Evolutionary conservation across 2,329 filamentous ascomycete genomes (phyloP), one percentile per base, ranked within the genome.

Genomic region (Sclerotinia sclerotiorum): DNA sequence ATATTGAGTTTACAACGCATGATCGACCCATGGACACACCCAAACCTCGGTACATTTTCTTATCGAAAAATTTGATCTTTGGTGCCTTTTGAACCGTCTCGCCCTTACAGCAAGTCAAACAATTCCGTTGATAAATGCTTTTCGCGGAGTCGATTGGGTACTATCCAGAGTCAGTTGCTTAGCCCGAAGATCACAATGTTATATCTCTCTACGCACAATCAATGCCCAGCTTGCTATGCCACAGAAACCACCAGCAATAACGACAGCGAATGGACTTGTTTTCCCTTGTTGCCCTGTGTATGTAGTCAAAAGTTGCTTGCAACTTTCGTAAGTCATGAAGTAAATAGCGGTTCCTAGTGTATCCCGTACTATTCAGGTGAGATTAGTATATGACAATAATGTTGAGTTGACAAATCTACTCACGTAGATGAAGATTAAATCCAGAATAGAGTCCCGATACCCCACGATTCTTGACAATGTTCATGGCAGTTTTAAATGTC

Each of bases 311-410:
- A 94, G 80, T 78, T 95, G 92, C 77, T 96, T 96, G 74, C 88
- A 87, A 77, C 90, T 93, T 79, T 96, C 92, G 78, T 96, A 96
- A 42, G 92, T 94, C 81, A 91, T 92, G 77, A 96, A 96, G 79
- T 96, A 96, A 69, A 94, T 92, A 42, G 88, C 87, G 1, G 92
- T 96, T 66, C 92, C 92, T 70, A 95, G 83, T 0, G 91, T 94
- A 79, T 96, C 92, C 70, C 92, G 87, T 75, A 94, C 91, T 92
- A 72, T 32, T 51, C 54, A 27, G 49, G 71, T 63, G 72, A 70
- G 65, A 61, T 68, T 67, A 62, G 48, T 24, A 2, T 35, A 24
- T 46, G 44, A 8, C 13, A 17, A 7, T 5, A 58, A 5, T 48
- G 10, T 48, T 29, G 39, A n/a, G 24, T 51, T 49, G 35, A n/a